Percentiles rank a stretch among this genome's conserved stretches.
phyloP scores from a whole-genome alignment of 2,329 filamentous ascomycete species.

The Karstenula rhodostoma region DNA sequence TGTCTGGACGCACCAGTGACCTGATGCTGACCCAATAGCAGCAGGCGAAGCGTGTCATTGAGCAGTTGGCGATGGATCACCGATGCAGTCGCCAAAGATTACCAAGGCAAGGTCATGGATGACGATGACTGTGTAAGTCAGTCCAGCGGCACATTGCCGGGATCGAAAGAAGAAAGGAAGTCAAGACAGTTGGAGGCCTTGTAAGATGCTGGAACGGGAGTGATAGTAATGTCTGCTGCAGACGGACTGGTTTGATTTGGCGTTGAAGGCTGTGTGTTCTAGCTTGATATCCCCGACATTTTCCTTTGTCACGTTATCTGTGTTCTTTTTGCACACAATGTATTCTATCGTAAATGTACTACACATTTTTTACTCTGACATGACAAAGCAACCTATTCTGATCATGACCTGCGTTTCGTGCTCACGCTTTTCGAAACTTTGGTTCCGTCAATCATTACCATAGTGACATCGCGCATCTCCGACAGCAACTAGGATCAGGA shows the following conservation, averaged over 20 bases:
- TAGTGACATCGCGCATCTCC: no score
- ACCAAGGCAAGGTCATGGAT: conserved; percentile 2
- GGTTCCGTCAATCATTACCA: no score
- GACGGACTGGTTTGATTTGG: background rate
- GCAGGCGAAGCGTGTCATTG: conserved; percentile 13
- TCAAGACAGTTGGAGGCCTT: background rate
- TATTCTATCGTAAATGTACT: conserved; percentile 27
- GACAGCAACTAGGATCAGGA: no score
- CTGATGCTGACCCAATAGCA: background rate
- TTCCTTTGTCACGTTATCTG: background rate
- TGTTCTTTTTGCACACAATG: background rate
- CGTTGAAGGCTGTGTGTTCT: conserved; percentile 6
- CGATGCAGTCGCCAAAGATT: conserved; percentile 14
- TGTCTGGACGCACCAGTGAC: background rate
- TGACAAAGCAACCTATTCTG: background rate
- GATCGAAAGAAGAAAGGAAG: conserved; percentile 4
- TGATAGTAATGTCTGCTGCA: background rate
- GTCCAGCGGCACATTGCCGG: conserved; percentile 16
- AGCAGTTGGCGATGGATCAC: conserved; percentile 21
- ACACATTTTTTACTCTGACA: background rate
- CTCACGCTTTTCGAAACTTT: background rate
- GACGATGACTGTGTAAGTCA: conserved; percentile 7
- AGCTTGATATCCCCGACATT: conserved; percentile 10
- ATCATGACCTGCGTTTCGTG: background rate
- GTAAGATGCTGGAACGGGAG: background rate